A percentile compares a stretch with the other conserved stretches of the same genome.
phyloP scores from a whole-genome alignment of 257 asterid genomes.

The Solanum commersonii region DNA sequence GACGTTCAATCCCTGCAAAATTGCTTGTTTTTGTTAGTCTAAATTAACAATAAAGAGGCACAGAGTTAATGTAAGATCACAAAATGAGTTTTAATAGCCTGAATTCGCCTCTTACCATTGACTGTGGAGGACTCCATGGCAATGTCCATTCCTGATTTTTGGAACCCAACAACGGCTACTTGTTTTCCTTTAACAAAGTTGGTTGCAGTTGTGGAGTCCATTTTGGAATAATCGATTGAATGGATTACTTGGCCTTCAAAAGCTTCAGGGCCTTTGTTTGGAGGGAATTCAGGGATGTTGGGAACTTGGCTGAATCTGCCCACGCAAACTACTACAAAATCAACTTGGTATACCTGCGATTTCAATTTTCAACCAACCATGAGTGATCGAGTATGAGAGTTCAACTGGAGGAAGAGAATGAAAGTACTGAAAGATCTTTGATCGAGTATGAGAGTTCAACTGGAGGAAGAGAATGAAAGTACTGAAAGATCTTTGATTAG shows the following conservation, averaged over 20 bases:
- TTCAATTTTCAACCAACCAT: not conserved
- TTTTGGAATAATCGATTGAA: slow-evolving; percentile 7
- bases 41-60: not conserved
- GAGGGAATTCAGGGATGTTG: slow-evolving; percentile 20
- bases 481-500: not conserved
- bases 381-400: not conserved
- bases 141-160: slow-evolving; percentile 43
- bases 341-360: not conserved
- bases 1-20: slow-evolving; percentile 26
- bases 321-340: slow-evolving; percentile 25
- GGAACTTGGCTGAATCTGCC: slow-evolving; percentile 34
- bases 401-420: not conserved
- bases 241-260: slow-evolving; percentile 22
- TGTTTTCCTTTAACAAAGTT: not conserved
- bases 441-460: not conserved
- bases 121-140: slow-evolving; percentile 27
- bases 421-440: not conserved
- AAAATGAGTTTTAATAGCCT: not conserved
- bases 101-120: slow-evolving; percentile 18
- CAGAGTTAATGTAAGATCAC: not conserved
- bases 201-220: slow-evolving; percentile 12
- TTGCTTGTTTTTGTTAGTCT: not conserved
- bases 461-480: not conserved
- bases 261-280: slow-evolving; percentile 23
- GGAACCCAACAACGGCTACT: slow-evolving; percentile 21